Conservation (phyloP, 192 early-diverging fungal genomes). For the Coemansia sp. region DNA sequence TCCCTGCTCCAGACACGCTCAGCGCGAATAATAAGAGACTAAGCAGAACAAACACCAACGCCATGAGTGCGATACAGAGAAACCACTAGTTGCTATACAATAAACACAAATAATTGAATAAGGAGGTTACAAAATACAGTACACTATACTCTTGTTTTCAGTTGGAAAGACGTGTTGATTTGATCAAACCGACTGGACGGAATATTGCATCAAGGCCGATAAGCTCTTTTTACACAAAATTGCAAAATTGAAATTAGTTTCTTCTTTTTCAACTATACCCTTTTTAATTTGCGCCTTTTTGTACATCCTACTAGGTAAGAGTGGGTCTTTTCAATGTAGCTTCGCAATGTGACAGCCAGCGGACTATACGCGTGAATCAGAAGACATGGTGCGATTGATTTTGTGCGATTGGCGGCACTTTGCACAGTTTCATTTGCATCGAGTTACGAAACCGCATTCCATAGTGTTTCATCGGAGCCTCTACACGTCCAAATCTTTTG, state of each 20-base stretch:
- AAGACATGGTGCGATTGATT: too few relatives aligned
- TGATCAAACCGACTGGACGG: background rate
- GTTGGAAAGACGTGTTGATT: background rate
- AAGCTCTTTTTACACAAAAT: background rate
- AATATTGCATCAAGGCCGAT: background rate
- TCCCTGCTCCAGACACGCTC: background rate
- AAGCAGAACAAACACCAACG: background rate
- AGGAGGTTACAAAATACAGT: background rate
- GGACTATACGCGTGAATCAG: background rate
- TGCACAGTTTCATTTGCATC: too few relatives aligned
- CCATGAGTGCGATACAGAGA: constrained; percentile 3
- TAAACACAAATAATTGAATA: background rate
- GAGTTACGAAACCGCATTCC: too few relatives aligned
- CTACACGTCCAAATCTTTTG: too few relatives aligned
- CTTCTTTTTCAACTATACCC: background rate
- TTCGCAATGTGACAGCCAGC: background rate
- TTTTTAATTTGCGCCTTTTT: background rate
- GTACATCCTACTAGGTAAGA: background rate
- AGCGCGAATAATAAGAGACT: constrained; percentile 1
- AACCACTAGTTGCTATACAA: background rate
- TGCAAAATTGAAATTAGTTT: background rate
- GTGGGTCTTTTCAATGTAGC: background rate
- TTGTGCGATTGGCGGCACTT: too few relatives aligned
- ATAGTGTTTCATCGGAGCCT: too few relatives aligned
- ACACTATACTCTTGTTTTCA: background rate